Conservation (phyloP, 805 yeast genomes). For the Ogataea populi-albae region DNA sequence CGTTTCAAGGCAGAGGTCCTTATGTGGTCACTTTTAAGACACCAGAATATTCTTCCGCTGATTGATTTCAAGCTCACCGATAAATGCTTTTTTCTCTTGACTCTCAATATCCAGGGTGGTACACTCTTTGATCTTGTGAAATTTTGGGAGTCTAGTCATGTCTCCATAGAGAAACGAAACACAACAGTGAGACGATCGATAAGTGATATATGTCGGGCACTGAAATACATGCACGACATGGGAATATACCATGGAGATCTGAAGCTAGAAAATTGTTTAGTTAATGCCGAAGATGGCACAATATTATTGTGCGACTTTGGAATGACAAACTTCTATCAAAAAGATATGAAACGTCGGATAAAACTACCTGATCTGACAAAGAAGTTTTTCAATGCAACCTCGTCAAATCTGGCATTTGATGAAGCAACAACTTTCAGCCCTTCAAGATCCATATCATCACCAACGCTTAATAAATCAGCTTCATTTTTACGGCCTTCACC, state of each 20-base stretch:
- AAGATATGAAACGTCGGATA: constrained; percentile 6
- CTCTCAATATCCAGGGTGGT: constrained; percentile 68
- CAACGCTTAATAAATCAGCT: neutral
- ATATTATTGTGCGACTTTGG: constrained; percentile 87
- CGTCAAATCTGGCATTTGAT: neutral
- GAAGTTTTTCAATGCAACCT: neutral
- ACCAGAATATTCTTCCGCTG: constrained; percentile 63
- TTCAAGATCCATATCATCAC: neutral
- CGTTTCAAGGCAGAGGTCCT: constrained; percentile 68
- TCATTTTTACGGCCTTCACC: neutral
- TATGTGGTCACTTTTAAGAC: constrained; percentile 71
- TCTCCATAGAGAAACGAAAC: constrained; percentile 13
- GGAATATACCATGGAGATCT: constrained; percentile 80
- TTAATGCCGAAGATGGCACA: constrained; percentile 41
- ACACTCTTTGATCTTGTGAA: constrained; percentile 74
- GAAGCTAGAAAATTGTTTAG: constrained; percentile 75
- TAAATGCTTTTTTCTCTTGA: constrained; percentile 63
- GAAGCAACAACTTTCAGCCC: neutral
- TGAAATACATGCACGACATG: constrained; percentile 59
- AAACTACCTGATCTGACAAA: constrained; percentile 16
- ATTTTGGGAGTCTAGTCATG: constrained; percentile 49
- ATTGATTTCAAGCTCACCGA: constrained; percentile 59
- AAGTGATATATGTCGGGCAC: constrained; percentile 55
- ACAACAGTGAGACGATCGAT: constrained; percentile 36
- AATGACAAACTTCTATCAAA: constrained; percentile 46